A percentile compares a stretch with the other conserved stretches of the same genome.
Conservation (phyloP, 2,329 filamentous ascomycete genomes). For the Plectosphaerella cucumerina region DNA sequence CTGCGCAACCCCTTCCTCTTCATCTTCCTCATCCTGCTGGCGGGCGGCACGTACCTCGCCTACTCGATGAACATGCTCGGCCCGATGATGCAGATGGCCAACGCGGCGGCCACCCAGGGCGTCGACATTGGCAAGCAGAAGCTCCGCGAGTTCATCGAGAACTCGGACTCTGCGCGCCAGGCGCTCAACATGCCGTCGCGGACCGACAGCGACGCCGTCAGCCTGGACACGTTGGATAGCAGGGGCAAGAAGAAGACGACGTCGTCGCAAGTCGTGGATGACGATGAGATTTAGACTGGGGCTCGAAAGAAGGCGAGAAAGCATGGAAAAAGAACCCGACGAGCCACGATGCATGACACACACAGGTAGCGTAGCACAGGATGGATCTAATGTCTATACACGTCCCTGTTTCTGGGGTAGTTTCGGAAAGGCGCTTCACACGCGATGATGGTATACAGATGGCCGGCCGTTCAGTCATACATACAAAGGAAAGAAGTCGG, state of each 20-base stretch:
- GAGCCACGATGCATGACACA: slow-evolving; percentile 1
- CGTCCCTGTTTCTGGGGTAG: neutral
- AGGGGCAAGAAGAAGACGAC: slow-evolving; percentile 45
- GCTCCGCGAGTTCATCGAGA: slow-evolving; percentile 84
- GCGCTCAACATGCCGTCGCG: slow-evolving; percentile 70
- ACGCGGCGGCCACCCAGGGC: slow-evolving; percentile 81
- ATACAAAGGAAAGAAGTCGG: slow-evolving; percentile 21
- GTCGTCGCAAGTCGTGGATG: slow-evolving; percentile 26
- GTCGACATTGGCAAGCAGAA: slow-evolving; percentile 89
- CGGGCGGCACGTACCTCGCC: slow-evolving; percentile 77
- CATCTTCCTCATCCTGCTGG: slow-evolving; percentile 75
- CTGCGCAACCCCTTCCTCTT: slow-evolving; percentile 92
- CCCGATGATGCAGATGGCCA: slow-evolving; percentile 91
- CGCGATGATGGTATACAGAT: slow-evolving; percentile 3
- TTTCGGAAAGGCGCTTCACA: neutral
- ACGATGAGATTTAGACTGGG: slow-evolving; percentile 52
- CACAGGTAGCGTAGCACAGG: slow-evolving; percentile 4
- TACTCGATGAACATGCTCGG: slow-evolving; percentile 94
- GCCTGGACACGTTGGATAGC: slow-evolving; percentile 57
- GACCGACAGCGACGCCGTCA: slow-evolving; percentile 44
- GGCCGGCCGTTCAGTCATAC: slow-evolving; percentile 20
- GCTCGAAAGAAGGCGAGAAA: slow-evolving; percentile 5
- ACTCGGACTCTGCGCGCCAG: slow-evolving; percentile 77
- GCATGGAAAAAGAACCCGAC: slow-evolving; percentile 2
- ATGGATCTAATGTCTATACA: slow-evolving; percentile 6